phyloP scores from a whole-genome alignment of 257 asterid genomes.

The Capsicum baccatum region DNA sequence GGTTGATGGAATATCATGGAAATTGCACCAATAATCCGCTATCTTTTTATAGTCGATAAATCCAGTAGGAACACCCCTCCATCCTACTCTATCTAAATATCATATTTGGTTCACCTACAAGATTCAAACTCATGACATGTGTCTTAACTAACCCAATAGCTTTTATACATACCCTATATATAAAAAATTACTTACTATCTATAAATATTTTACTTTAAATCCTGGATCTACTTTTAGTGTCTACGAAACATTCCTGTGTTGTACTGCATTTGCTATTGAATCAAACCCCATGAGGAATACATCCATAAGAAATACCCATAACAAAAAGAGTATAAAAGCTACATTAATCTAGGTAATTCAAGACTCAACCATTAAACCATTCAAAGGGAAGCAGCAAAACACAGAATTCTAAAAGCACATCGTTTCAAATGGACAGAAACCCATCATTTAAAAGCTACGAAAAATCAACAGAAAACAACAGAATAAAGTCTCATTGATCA shows the following conservation, averaged over 20 bases:
- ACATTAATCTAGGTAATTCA: conserved; percentile 13
- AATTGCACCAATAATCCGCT: background rate
- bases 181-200: background rate
- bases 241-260: background rate
- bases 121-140: background rate
- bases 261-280: background rate
- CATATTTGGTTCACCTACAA: background rate
- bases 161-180: background rate
- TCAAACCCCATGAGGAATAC: background rate
- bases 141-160: background rate
- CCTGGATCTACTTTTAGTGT: background rate
- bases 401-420: background rate
- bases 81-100: background rate
- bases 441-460: no score
- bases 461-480: no score
- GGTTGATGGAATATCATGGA: background rate
- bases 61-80: background rate
- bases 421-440: background rate
- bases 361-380: background rate
- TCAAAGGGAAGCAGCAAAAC: conserved; percentile 7
- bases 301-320: background rate
- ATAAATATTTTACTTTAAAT: background rate
- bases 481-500: background rate
- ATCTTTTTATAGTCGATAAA: background rate
- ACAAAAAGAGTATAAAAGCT: background rate